phyloP scores from a whole-genome alignment of 805 yeast species.

The Zygoascus tannicola region DNA sequence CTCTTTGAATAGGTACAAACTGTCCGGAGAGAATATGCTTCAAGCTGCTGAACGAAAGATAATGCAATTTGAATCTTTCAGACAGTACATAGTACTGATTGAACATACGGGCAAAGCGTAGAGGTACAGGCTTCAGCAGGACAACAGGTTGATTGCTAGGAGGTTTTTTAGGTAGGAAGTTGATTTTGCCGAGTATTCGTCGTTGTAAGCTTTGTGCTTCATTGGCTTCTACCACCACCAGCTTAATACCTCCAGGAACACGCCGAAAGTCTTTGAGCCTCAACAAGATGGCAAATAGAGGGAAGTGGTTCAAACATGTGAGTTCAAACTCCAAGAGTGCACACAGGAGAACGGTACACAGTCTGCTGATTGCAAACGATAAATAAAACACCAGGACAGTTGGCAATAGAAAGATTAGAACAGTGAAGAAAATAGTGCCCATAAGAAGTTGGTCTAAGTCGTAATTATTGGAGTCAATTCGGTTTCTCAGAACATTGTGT shows the following conservation, averaged over 20 bases:
- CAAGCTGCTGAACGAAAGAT: conserved; percentile 35
- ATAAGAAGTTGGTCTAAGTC: conserved; percentile 77
- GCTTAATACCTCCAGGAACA: conserved; percentile 50
- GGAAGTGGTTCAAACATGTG: conserved; percentile 70
- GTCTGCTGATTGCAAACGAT: conserved; percentile 54
- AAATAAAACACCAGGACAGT: conserved; percentile 80
- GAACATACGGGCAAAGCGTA: conserved; percentile 38
- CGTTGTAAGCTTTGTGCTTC: neutral
- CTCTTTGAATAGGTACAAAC: conserved; percentile 38
- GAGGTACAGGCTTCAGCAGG: conserved; percentile 36
- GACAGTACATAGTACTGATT: conserved; percentile 38
- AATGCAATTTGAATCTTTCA: conserved; percentile 33
- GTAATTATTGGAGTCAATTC: conserved; percentile 79
- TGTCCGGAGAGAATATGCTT: conserved; percentile 39
- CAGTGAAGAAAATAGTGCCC: conserved; percentile 82
- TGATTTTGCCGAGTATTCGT: neutral
- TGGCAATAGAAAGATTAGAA: conserved; percentile 69
- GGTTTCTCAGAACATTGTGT: conserved; percentile 68
- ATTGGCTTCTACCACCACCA: conserved; percentile 13
- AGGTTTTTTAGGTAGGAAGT: neutral
- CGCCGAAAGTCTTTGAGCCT: conserved; percentile 71
- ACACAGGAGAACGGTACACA: conserved; percentile 39
- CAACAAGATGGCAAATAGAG: conserved; percentile 71
- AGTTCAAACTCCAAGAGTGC: conserved; percentile 50
- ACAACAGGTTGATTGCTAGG: conserved; percentile 17